These are phyloP conservation scores for Metschnikowia chrysomelidarum DNA, from an alignment of 805 yeast genomes.

Conservation along the genomic window DNA sequence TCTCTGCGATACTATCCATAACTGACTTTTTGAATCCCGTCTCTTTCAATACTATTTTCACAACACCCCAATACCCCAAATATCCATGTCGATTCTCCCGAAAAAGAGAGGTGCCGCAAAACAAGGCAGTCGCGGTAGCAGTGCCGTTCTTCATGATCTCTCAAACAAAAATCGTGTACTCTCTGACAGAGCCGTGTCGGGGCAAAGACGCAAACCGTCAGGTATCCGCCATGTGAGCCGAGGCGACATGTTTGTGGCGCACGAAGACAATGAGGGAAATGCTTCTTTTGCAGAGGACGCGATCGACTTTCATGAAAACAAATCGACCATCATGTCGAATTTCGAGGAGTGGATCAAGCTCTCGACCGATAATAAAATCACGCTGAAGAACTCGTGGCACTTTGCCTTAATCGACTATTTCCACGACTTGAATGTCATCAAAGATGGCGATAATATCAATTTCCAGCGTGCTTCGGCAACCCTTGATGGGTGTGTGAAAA, in stretches of 20 bases:
- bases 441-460: conserved; percentile 74
- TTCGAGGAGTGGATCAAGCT: conserved; percentile 52
- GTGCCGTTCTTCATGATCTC: conserved; percentile 25
- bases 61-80: no score
- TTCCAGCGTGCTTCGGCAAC: conserved; percentile 91
- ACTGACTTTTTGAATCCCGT: no score
- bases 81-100: conserved; percentile 24
- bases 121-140: conserved; percentile 16
- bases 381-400: conserved; percentile 83
- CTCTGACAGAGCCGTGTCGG: conserved; percentile 22
- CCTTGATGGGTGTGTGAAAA: conserved; percentile 91
- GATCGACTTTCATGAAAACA: conserved; percentile 42
- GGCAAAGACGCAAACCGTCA: conserved; percentile 23
- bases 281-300: conserved; percentile 32
- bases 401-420: conserved; percentile 90
- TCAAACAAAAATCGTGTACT: conserved; percentile 31
- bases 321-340: conserved; percentile 39
- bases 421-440: conserved; percentile 72
- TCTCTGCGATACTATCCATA: no score
- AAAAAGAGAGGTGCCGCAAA: conserved; percentile 22
- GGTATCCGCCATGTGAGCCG: conserved; percentile 19
- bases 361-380: conserved; percentile 62
- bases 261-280: conserved; percentile 16
- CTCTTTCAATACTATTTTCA: no score
- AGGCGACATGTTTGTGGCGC: conserved; percentile 20